phyloP scores from a whole-genome alignment of 805 yeast genomes.

The Yamadazyma olivae region DNA sequence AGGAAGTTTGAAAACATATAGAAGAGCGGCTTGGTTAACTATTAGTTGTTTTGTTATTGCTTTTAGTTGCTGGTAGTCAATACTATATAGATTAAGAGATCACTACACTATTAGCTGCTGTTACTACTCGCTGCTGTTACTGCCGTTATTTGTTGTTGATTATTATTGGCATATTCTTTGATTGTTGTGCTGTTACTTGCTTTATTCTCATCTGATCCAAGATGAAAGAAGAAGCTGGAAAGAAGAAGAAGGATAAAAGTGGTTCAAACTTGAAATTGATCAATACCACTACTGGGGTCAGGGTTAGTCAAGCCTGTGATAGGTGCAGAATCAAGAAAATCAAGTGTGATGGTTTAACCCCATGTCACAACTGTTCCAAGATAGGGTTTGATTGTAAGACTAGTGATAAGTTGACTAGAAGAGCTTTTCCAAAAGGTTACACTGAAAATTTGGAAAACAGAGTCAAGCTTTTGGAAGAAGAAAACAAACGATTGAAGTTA shows the following conservation, averaged over 20 bases:
- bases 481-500: constrained; percentile 37
- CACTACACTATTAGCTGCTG: too few relatives aligned
- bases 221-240: too few relatives aligned
- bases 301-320: constrained; percentile 81
- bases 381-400: constrained; percentile 69
- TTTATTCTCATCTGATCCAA: too few relatives aligned
- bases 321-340: constrained; percentile 75
- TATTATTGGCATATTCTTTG: too few relatives aligned
- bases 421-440: constrained; percentile 80
- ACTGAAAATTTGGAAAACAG: constrained; percentile 71
- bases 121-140: too few relatives aligned
- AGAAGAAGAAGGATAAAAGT: constrained; percentile 7
- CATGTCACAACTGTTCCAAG: constrained; percentile 66
- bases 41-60: too few relatives aligned
- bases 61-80: too few relatives aligned
- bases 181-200: too few relatives aligned
- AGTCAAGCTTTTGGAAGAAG: constrained; percentile 58
- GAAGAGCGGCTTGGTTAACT: too few relatives aligned
- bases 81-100: too few relatives aligned
- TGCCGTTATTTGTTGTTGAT: too few relatives aligned
- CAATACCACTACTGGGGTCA: constrained; percentile 33
- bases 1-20: too few relatives aligned
- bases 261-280: constrained; percentile 33
- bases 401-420: constrained; percentile 68
- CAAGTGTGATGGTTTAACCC: constrained; percentile 69